Base-by-base conservation (phyloP, 495 filamentous ascomycete species). In the Elasticomyces elasticus region DNA sequence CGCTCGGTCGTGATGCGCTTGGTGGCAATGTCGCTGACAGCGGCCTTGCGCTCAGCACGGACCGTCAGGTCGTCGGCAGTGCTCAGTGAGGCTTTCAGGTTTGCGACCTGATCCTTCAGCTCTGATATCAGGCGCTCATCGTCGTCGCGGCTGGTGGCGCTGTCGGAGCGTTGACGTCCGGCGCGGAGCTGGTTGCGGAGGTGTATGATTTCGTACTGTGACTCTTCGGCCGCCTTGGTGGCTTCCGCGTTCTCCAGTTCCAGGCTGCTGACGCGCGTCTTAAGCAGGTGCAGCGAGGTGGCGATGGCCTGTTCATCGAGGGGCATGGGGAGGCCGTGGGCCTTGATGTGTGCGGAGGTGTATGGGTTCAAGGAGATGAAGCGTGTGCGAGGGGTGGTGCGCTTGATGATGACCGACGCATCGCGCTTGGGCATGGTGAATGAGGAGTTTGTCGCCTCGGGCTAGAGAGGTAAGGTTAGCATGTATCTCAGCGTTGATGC, bases 291-390 rank as follows among this genome's bases (percentile, higher is more conserved):
- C 40, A 88, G 70, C 5, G 82, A 81, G n/a, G 82, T 75, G 56
- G 83, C 79, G 41, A 86, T 70, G 25, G 79, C 81, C 56, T 84
- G 81, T 58, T 86, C 82, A 50, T 88, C 82, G 27, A 78, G 74
- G 11, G 82, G 82, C 41, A 86, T 73, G 0, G 80, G 77, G n/a
- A 85, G 71, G 20, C 79, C n/a, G n/a, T n/a, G n/a, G n/a, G n/a
- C 75, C 30, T 84, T 77, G 26, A 85, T 67, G 5, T 67, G 65
- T n/a, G 56, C 60, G n/a, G n/a, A n/a, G n/a, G n/a, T n/a, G n/a
- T n/a, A n/a, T n/a, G n/a, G n/a, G n/a, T n/a, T n/a, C n/a, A n/a
- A n/a, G n/a, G n/a, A n/a, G n/a, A 51, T 78, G 67, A 25, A 53
- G 49, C 70, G 55, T 33, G 30, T 43, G 26, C 6, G 31, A n/a